These are phyloP conservation scores for Globisporangium lucens DNA, from an alignment of 352 stramenopile species.

Conservation along the genomic window DNA sequence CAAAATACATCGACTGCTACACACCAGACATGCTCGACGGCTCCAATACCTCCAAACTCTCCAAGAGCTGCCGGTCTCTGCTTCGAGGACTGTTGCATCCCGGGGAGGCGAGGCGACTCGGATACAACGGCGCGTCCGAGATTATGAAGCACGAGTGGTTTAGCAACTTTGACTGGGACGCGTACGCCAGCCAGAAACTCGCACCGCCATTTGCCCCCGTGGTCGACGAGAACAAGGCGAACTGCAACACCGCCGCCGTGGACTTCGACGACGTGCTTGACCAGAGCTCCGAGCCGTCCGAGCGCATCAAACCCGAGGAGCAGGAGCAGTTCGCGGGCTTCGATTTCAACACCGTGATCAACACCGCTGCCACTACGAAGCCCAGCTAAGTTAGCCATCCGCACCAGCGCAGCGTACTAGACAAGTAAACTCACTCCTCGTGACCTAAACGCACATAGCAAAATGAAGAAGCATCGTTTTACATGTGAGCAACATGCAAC, in stretches of 20 bases:
- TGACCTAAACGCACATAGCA: background rate
- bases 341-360: slow-evolving; percentile 48
- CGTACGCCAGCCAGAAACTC: slow-evolving; percentile 34
- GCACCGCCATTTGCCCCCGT: slow-evolving; percentile 43
- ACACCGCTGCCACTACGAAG: background rate
- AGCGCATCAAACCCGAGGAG: slow-evolving; percentile 39
- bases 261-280: slow-evolving; percentile 69
- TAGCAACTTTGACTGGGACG: slow-evolving; percentile 49
- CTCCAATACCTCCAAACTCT: slow-evolving; percentile 24
- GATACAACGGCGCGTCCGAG: slow-evolving; percentile 29
- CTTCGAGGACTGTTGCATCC: slow-evolving; percentile 52
- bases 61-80: slow-evolving; percentile 33
- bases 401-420: background rate
- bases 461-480: background rate
- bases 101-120: slow-evolving; percentile 38
- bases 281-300: slow-evolving; percentile 26
- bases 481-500: background rate
- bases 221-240: slow-evolving; percentile 57
- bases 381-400: background rate
- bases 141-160: slow-evolving; percentile 62
- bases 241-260: slow-evolving; percentile 54
- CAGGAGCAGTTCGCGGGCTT: slow-evolving; percentile 51
- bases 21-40: slow-evolving; percentile 41
- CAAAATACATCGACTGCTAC: slow-evolving; percentile 42
- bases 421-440: background rate